phyloP scores from a whole-genome alignment of 164 flowering plant species.

The Vitis riparia region DNA sequence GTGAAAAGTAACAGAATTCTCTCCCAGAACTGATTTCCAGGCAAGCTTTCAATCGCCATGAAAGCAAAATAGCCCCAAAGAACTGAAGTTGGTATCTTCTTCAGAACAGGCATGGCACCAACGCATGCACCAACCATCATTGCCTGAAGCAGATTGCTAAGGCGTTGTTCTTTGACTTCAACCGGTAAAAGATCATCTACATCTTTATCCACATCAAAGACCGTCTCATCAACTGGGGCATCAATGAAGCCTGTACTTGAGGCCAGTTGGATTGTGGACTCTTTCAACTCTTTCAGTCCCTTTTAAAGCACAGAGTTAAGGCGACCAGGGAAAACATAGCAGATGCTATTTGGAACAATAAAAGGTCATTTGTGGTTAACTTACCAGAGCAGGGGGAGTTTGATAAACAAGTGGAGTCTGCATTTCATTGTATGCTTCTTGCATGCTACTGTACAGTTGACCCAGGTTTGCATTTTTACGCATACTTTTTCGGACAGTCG shows the following conservation, averaged over 20 bases:
- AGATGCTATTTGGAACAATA: background rate
- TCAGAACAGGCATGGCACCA: slow-evolving; percentile 94
- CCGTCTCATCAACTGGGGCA: slow-evolving; percentile 84
- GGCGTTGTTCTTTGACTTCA: slow-evolving; percentile 92
- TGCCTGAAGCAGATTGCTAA: slow-evolving; percentile 92
- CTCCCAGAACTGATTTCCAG: slow-evolving; percentile 98
- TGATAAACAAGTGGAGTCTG: slow-evolving; percentile 91
- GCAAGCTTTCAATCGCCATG: slow-evolving; percentile 98
- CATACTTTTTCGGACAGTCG: slow-evolving; percentile 80
- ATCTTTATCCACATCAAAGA: slow-evolving; percentile 90
- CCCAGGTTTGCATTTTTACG: slow-evolving; percentile 66
- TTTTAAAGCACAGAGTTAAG: slow-evolving; percentile 23
- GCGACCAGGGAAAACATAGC: background rate
- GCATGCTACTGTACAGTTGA: slow-evolving; percentile 81
- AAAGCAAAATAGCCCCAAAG: slow-evolving; percentile 99
- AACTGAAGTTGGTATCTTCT: slow-evolving; percentile 91
- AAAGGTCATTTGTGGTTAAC: background rate
- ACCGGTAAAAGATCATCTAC: slow-evolving; percentile 87
- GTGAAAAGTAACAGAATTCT: slow-evolving; percentile 84
- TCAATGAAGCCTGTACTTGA: slow-evolving; percentile 72
- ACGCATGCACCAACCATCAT: slow-evolving; percentile 85
- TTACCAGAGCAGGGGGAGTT: slow-evolving; percentile 69
- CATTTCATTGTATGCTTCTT: slow-evolving; percentile 86
- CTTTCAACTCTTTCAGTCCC: slow-evolving; percentile 91
- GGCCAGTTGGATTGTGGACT: slow-evolving; percentile 74